Evolutionary conservation across 371 early-diverging fungal species (phyloP).

Genomic region (Mortierella polycephala): DNA sequence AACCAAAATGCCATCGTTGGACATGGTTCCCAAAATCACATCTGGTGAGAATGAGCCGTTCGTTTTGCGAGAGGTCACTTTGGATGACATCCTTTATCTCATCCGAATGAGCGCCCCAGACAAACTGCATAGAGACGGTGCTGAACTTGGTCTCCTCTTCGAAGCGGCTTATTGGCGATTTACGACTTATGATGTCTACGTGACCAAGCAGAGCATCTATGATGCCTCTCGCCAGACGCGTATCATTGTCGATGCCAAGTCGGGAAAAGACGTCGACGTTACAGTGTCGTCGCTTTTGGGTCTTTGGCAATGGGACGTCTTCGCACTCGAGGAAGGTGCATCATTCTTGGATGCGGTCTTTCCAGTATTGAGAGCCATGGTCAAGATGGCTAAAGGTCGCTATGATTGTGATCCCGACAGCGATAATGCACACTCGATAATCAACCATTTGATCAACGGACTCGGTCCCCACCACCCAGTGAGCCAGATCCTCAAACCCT

Average conservation of each 20-base stretch:
- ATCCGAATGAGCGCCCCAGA: slow-evolving; percentile 5
- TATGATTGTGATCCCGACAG: neutral
- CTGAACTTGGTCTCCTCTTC: slow-evolving; percentile 6
- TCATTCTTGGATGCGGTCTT: slow-evolving; percentile 5
- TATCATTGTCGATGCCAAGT: slow-evolving; percentile 9
- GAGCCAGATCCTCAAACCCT: neutral
- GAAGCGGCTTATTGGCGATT: slow-evolving; percentile 18
- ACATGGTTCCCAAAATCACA: neutral
- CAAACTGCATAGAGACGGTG: neutral
- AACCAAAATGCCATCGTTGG: neutral
- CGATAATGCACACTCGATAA: neutral
- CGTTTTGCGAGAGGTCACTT: neutral
- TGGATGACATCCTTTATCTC: slow-evolving; percentile 13
- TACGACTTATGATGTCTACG: slow-evolving; percentile 2
- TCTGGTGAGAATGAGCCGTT: neutral
- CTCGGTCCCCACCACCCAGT: slow-evolving; percentile 4
- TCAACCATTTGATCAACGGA: slow-evolving; percentile 6
- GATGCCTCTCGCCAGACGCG: slow-evolving; percentile 11
- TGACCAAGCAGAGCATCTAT: neutral
- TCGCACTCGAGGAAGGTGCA: neutral
- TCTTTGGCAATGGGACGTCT: slow-evolving; percentile 7
- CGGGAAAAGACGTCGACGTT: slow-evolving; percentile 6
- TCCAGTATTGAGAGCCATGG: slow-evolving; percentile 4
- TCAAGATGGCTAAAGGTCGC: slow-evolving; percentile 1
- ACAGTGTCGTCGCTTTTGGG: neutral